Evolutionary conservation across 179 eudicot species (phyloP), one percentile per base, ranked within the genome.

Genomic region (Camellia oleifera): DNA sequence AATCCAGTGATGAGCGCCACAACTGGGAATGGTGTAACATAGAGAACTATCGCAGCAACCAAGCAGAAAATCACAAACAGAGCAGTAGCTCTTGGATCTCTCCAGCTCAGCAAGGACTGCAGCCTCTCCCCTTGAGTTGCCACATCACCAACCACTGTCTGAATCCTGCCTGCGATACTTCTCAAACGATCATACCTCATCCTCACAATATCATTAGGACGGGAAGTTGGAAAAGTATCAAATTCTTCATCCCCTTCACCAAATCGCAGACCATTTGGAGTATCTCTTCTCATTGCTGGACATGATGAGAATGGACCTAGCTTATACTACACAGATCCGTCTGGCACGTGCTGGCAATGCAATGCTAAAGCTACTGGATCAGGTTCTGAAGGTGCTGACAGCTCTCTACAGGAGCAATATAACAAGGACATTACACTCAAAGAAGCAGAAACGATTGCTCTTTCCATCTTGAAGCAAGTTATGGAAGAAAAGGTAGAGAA

Each of bases 51-150:
- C 7, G 93, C 93, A 44, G 90, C 87, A 60, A 84, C 77, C 79
- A 90, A 79, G 72, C 93, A 90, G 82, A 88, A 88, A 5, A 87
- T 88, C 46, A 88, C 88, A 74, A 90, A 90, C 79, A 90, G 77
- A 17, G 91, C 88, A 15, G 86, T 86, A 3, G 93, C 88, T 77
- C 93, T 81, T 7, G 93, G 89, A 73, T 90, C 93, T 54, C 93
- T 77, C 92, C 93, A 90, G 83, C 93, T 90, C 65, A 90, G 85
- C 82, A 90, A 69, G 2, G 88, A 85, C 74, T 90, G 89, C 68
- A 90, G 81, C 78, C 92, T 80, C 80, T 90, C 92, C 53, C 91
- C 92, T 76, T 90, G 92, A 11, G 91, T 90, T 0, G 91, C 93
- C 80, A 90, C 57, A 71, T 88, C 91, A 11, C 93, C 93, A 15